Conservation (phyloP, 2,329 filamentous ascomycete species). For the Byssochlamys sp. region DNA sequence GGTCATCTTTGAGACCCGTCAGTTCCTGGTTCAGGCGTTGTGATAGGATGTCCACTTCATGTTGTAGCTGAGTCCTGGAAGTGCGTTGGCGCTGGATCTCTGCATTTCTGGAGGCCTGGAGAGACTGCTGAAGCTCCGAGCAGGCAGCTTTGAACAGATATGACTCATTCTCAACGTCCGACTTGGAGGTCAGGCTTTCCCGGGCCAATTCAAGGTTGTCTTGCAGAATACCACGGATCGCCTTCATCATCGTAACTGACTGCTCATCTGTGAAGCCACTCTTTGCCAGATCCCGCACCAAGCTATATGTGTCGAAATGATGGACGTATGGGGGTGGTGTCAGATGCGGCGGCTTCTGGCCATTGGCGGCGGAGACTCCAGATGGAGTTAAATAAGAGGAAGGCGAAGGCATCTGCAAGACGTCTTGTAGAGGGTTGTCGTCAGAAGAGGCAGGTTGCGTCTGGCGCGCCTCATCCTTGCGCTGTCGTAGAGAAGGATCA, state of each 20-base stretch:
- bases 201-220: conserved; percentile 74
- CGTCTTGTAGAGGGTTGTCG: conserved; percentile 27
- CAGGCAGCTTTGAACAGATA: conserved; percentile 93
- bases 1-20: conserved; percentile 69
- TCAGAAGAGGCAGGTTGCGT: not conserved
- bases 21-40: conserved; percentile 80
- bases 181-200: conserved; percentile 73
- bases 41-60: conserved; percentile 85
- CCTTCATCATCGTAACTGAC: conserved; percentile 84
- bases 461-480: not conserved
- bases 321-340: conserved; percentile 74
- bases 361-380: conserved; percentile 17
- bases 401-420: conserved; percentile 34
- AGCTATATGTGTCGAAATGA: conserved; percentile 88
- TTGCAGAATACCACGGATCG: conserved; percentile 65
- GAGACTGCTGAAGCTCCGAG: conserved; percentile 78
- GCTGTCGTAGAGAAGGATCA: conserved; percentile 1
- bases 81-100: conserved; percentile 74
- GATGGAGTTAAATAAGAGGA: conserved; percentile 24
- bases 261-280: conserved; percentile 66
- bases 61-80: conserved; percentile 75
- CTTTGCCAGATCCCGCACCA: conserved; percentile 67
- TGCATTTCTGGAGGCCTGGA: conserved; percentile 64
- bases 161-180: conserved; percentile 84
- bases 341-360: conserved; percentile 51